phyloP scores from a whole-genome alignment of 2,329 filamentous ascomycete species.

The Claviceps arundinis region DNA sequence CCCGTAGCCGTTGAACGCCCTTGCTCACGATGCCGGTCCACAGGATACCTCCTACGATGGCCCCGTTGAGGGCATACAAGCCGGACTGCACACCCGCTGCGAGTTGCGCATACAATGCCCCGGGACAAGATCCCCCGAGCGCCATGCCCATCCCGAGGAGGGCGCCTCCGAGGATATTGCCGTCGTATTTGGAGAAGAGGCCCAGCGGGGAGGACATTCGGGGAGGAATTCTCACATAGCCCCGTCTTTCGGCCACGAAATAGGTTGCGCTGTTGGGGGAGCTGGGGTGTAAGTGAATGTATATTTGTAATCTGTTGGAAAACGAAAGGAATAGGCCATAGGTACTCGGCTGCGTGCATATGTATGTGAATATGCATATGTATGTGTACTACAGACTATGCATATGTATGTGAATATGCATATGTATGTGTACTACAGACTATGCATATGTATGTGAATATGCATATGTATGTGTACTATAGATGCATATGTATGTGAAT shows the following conservation, averaged over 20 bases:
- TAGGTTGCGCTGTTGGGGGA: constrained; percentile 27
- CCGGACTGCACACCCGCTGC: constrained; percentile 39
- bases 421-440: neutral
- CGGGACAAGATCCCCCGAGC: constrained; percentile 51
- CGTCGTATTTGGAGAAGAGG: constrained; percentile 43
- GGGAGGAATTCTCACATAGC: constrained; percentile 30
- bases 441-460: too few species aligned
- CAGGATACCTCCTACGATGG: constrained; percentile 39
- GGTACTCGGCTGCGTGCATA: neutral
- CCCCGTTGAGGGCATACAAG: constrained; percentile 39
- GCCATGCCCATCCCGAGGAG: constrained; percentile 55
- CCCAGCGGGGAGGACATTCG: constrained; percentile 38
- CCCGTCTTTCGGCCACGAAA: constrained; percentile 28
- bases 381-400: neutral
- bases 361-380: neutral
- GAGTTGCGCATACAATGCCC: constrained; percentile 49
- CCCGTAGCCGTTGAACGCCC: constrained; percentile 16
- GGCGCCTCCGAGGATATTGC: constrained; percentile 50
- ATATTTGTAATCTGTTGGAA: neutral
- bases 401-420: too few species aligned
- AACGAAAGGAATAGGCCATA: neutral
- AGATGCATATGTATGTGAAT: neutral
- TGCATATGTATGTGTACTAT: too few species aligned
- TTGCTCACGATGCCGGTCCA: constrained; percentile 33
- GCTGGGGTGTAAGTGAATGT: neutral